These are phyloP conservation scores for Emydomyces testavorans DNA, from an alignment of 2,329 filamentous ascomycete species.

Conservation along the genomic window DNA sequence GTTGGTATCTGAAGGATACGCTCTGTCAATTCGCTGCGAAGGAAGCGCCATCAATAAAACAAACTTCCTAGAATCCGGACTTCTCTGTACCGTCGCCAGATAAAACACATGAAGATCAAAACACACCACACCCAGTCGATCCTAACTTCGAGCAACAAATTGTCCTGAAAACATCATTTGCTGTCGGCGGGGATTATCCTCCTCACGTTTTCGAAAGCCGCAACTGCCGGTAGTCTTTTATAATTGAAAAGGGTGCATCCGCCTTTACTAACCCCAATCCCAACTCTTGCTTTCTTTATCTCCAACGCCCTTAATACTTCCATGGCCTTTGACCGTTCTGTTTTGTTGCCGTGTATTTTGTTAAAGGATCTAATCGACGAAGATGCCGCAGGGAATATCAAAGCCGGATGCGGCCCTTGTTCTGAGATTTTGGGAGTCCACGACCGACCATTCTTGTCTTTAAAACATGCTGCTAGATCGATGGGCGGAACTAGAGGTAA, in stretches of 20 bases:
- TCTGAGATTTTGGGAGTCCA: conserved; percentile 16
- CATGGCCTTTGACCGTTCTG: conserved; percentile 37
- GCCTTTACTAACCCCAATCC: conserved; percentile 43
- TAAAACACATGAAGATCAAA: neutral
- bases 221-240: conserved; percentile 39
- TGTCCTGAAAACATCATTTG: too few relatives aligned
- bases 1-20: too few relatives aligned
- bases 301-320: conserved; percentile 38
- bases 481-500: conserved; percentile 12
- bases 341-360: conserved; percentile 33
- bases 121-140: neutral
- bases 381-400: conserved; percentile 30
- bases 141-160: neutral
- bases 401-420: conserved; percentile 23
- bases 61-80: neutral
- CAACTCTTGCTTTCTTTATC: conserved; percentile 41
- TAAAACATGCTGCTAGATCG: conserved; percentile 13
- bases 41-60: neutral
- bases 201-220: conserved; percentile 41
- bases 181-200: conserved; percentile 21
- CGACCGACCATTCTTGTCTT: conserved; percentile 17
- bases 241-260: conserved; percentile 44
- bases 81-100: neutral
- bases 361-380: conserved; percentile 32
- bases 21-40: neutral